phyloP scores from a whole-genome alignment of 768 basidiomycete genomes.

The Lactarius pseudohatsudake region DNA sequence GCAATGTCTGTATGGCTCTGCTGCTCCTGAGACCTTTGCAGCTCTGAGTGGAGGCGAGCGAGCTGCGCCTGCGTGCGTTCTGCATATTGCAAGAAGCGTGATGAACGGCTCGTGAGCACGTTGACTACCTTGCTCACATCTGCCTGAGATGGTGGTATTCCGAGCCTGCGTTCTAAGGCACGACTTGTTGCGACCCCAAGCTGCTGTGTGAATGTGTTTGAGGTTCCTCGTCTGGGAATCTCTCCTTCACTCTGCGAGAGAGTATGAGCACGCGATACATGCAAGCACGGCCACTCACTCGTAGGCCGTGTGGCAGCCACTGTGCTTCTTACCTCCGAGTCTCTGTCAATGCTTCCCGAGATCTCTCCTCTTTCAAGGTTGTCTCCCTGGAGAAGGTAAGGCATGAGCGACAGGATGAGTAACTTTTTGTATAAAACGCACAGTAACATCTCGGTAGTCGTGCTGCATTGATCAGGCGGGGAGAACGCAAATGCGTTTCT shows the following conservation, averaged over 20 bases:
- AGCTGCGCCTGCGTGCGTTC: conserved; percentile 19
- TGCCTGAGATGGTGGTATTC: conserved; percentile 1
- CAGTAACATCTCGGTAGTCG: not conserved
- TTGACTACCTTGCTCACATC: conserved; percentile 5
- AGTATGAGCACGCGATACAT: not conserved
- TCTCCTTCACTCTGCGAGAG: not conserved
- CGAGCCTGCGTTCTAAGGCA: conserved; percentile 19
- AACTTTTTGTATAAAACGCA: not conserved
- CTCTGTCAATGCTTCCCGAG: not conserved
- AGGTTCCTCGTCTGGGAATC: not conserved
- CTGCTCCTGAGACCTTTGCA: conserved; percentile 10
- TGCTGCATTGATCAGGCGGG: not conserved
- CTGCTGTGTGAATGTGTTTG: not conserved
- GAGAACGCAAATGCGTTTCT: not conserved
- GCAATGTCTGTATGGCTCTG: not conserved
- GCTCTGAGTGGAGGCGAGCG: conserved; percentile 2
- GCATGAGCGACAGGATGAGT: no score
- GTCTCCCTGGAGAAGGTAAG: not conserved
- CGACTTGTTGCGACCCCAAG: conserved; percentile 11
- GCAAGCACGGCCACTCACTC: conserved; percentile 6
- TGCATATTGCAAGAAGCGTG: conserved; percentile 8
- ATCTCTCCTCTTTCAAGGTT: not conserved
- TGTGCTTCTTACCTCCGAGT: not conserved
- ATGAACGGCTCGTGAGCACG: not conserved
- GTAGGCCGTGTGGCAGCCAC: not conserved